Evolutionary conservation across 306 rosid species (phyloP), one percentile per base, ranked within the genome.

Genomic region (Medicago lupulina): DNA sequence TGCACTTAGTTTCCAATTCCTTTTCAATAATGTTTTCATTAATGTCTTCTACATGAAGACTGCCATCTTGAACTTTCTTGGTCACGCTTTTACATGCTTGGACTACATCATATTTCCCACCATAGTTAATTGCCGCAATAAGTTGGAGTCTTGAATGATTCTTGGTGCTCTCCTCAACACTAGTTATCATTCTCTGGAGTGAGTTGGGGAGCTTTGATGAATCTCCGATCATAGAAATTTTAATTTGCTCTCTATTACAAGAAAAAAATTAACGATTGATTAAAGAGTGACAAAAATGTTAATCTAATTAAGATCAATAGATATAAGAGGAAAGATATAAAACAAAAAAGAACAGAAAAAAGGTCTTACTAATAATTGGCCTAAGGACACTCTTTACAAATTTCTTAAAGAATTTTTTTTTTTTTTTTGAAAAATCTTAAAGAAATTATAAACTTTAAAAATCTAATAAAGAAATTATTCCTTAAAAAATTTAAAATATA

Each of bases 1-100:
- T 91, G 9, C 93, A 93, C 18, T 84, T 91, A 2, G 98, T 93
- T 75, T 88, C 91, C 3, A 93, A 65, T 77, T 93, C 96, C 28
- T 86, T 86, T 67, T 91, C 93, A 16, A 89, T 86, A 0, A 86
- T 10, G 16, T 44, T 69, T 74, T 91, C 96, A 59, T 86, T 16
- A 16, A 93, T 84, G 39, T 91, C 92, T 5, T 43, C 47, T 43
- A 43, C 10, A 43, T 43, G 47, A 10, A 43, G 14, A 10, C 0
- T 0, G 14, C 47, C 92, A 66, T 87, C 88, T 77, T 84, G 85
- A 2, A 86, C 93, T 70, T 86, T 88, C 47, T 54, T 50, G 0
- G 92, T 90, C 0, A 91, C 81, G 39, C 78, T 80, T 55, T 74
- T 84, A 71, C 97, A 93, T 12, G 98, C 98, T 67, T 93, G 90